A percentile compares a stretch with the other conserved stretches of the same genome.
phyloP scores from a whole-genome alignment of 2,329 filamentous ascomycete genomes.

The Fusarium sp. region DNA sequence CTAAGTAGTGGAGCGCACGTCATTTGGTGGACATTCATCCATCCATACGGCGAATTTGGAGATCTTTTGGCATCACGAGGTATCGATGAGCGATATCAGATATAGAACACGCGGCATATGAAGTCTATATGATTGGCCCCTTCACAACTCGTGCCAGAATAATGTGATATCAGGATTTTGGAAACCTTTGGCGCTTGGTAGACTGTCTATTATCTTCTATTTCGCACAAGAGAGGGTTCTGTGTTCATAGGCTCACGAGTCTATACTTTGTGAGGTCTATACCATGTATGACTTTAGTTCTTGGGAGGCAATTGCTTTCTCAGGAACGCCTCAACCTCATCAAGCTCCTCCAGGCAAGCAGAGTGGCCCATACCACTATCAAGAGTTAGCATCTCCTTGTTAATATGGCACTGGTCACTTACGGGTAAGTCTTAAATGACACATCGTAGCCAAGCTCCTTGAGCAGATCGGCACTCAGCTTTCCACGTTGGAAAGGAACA shows the following conservation, averaged over 20 bases:
- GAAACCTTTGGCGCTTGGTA: background rate
- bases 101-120: conserved; percentile 16
- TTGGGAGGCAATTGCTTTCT: conserved; percentile 55
- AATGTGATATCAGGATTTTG: conserved; percentile 6
- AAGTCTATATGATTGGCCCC: conserved; percentile 12
- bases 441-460: conserved; percentile 77
- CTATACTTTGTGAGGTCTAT: background rate
- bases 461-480: conserved; percentile 72
- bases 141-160: background rate
- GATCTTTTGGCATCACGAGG: conserved; percentile 27
- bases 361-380: conserved; percentile 76
- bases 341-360: conserved; percentile 80
- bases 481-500: conserved; percentile 75
- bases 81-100: background rate
- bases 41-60: conserved; percentile 8
- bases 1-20: conserved; percentile 34
- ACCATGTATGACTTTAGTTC: conserved; percentile 15
- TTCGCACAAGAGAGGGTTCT: background rate
- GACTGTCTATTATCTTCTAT: conserved; percentile 2
- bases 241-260: background rate
- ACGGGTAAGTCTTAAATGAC: conserved; percentile 80
- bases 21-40: conserved; percentile 25
- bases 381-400: conserved; percentile 5
- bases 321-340: conserved; percentile 77
- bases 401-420: conserved; percentile 46